phyloP scores from a whole-genome alignment of 768 basidiomycete genomes.

The Leucosporidium yakuticum region DNA sequence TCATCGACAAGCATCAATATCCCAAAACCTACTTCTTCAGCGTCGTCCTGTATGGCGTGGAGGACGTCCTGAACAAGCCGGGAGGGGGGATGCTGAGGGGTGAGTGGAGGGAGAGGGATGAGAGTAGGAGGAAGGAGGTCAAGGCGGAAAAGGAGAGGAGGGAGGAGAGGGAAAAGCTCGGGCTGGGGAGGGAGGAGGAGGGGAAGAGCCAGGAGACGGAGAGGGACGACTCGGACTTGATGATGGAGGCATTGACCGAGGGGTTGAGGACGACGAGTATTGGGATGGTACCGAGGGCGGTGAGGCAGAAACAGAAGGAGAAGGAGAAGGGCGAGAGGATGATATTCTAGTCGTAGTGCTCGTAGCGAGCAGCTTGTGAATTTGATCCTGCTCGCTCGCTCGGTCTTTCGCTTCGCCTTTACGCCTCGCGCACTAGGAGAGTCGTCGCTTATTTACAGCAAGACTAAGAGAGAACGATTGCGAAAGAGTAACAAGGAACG shows the following conservation, averaged over 20 bases:
- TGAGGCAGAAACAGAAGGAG: conserved; percentile 50
- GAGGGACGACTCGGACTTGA: neutral
- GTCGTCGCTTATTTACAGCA: neutral
- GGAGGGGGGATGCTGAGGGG: conserved; percentile 23
- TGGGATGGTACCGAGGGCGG: conserved; percentile 1
- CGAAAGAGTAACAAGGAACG: neutral
- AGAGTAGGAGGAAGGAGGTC: neutral
- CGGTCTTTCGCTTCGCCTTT: too few relatives aligned
- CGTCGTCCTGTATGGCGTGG: conserved; percentile 27
- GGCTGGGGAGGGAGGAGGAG: neutral
- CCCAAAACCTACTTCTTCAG: conserved; percentile 33
- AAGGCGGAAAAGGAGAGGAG: neutral
- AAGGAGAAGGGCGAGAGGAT: conserved; percentile 53
- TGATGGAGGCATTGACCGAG: neutral
- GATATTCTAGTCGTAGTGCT: too few relatives aligned
- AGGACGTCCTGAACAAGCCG: conserved; percentile 11
- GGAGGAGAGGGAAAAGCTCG: neutral
- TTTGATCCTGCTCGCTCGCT: too few relatives aligned
- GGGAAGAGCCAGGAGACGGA: neutral
- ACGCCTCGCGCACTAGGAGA: too few relatives aligned
- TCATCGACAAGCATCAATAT: conserved; percentile 33
- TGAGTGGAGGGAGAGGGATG: conserved; percentile 25
- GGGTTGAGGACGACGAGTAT: neutral
- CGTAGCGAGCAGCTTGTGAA: too few relatives aligned
- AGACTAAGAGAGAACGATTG: neutral